These are phyloP conservation scores for Vanrija humicola DNA, from an alignment of 1,284 basidiomycete genomes.

Conservation along the genomic window DNA sequence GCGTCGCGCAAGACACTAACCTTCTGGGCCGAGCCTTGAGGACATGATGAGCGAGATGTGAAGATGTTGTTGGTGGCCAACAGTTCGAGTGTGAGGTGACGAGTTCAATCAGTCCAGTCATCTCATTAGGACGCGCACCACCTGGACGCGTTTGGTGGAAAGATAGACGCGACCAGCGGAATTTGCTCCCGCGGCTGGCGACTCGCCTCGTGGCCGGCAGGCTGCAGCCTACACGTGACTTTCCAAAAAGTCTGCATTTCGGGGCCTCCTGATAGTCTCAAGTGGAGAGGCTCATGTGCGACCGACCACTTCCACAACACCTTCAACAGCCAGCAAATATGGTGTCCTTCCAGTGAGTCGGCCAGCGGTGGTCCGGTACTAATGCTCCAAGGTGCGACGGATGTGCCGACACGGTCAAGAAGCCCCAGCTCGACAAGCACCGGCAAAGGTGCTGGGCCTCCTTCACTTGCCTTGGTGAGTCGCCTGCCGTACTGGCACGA, in stretches of 20 bases:
- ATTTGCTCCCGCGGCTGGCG: not conserved
- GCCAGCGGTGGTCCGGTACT: not conserved
- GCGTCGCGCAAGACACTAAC: conserved; percentile 21
- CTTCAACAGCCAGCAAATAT: conserved; percentile 36
- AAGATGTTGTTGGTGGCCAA: not conserved
- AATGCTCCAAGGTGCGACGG: conserved; percentile 54
- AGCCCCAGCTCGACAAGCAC: conserved; percentile 67
- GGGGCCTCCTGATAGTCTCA: no score
- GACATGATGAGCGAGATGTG: not conserved
- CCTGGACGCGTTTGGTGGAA: no score
- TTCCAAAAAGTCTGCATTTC: conserved; percentile 2
- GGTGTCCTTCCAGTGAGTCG: conserved; percentile 59
- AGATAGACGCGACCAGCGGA: not conserved
- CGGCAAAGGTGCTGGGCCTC: conserved; percentile 53
- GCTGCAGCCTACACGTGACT: no score
- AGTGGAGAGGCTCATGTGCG: no score
- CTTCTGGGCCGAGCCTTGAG: conserved; percentile 30
- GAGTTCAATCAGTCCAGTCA: no score
- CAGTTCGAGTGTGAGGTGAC: not conserved
- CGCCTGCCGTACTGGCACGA: not conserved
- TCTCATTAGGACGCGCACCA: no score
- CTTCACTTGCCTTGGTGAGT: conserved; percentile 68
- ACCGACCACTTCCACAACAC: no score
- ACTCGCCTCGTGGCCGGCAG: no score
- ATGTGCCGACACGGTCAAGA: conserved; percentile 81